These are phyloP conservation scores for Septoria linicola DNA, from an alignment of 2,329 filamentous ascomycete genomes.

Conservation along the genomic window DNA sequence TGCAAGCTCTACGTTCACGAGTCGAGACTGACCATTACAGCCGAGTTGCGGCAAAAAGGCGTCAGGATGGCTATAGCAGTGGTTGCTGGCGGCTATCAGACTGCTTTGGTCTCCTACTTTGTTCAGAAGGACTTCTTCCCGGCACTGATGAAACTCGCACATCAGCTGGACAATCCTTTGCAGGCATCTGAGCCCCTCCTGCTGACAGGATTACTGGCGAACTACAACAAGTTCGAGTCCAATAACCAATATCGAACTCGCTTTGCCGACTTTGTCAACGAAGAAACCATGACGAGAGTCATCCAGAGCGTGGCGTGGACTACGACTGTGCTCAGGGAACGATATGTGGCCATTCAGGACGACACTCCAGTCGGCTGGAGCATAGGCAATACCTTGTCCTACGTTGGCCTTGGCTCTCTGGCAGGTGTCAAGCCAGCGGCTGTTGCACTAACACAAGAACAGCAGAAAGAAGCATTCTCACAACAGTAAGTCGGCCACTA, in stretches of 20 bases:
- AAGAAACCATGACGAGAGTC: conserved; percentile 78
- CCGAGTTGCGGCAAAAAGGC: conserved; percentile 73
- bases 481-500: conserved; percentile 61
- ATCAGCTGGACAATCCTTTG: conserved; percentile 68
- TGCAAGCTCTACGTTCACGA: background rate
- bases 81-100: conserved; percentile 92
- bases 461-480: conserved; percentile 76
- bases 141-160: conserved; percentile 89
- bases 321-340: conserved; percentile 65
- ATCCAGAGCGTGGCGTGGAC: conserved; percentile 72
- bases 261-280: conserved; percentile 93
- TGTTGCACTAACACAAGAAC: conserved; percentile 69
- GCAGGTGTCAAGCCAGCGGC: conserved; percentile 60
- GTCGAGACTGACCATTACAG: conserved; percentile 45
- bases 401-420: conserved; percentile 79
- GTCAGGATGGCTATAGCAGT: conserved; percentile 79
- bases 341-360: conserved; percentile 83
- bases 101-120: conserved; percentile 89
- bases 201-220: conserved; percentile 81
- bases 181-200: conserved; percentile 70
- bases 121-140: conserved; percentile 93
- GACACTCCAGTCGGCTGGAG: conserved; percentile 90
- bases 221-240: conserved; percentile 99
- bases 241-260: conserved; percentile 93
- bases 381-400: conserved; percentile 72